Percentiles rank a stretch among this genome's conserved stretches.
phyloP scores from a whole-genome alignment of 2,329 filamentous ascomycete genomes.

The Aspergillus amoenus region DNA sequence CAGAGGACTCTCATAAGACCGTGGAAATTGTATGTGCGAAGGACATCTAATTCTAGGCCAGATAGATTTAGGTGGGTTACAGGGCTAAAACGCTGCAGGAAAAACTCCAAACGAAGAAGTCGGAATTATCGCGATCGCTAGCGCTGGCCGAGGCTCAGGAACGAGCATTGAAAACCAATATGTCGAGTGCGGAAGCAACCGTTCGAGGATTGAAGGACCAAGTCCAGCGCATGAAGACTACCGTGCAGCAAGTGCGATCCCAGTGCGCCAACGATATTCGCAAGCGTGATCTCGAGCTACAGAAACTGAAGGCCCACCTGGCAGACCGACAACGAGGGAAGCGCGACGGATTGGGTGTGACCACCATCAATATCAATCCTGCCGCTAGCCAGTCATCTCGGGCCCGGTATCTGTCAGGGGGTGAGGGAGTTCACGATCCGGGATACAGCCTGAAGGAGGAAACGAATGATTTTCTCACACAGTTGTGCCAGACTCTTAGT shows the following conservation, averaged over 20 bases:
- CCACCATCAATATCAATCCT: slow-evolving; percentile 48
- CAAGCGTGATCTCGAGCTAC: slow-evolving; percentile 85
- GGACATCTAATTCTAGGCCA: not conserved
- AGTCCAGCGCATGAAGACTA: slow-evolving; percentile 71
- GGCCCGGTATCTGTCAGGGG: slow-evolving; percentile 28
- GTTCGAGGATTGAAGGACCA: slow-evolving; percentile 82
- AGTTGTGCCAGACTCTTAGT: slow-evolving; percentile 76
- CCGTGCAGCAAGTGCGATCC: slow-evolving; percentile 78
- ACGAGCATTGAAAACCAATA: slow-evolving; percentile 65
- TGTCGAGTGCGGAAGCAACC: slow-evolving; percentile 71
- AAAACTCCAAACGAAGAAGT: slow-evolving; percentile 54
- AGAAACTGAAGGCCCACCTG: slow-evolving; percentile 83
- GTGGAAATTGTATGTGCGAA: slow-evolving; percentile 59
- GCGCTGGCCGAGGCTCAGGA: slow-evolving; percentile 68
- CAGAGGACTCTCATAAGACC: slow-evolving; percentile 71
- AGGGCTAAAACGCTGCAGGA: slow-evolving; percentile 38
- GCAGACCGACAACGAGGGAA: slow-evolving; percentile 64
- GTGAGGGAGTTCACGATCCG: slow-evolving; percentile 52
- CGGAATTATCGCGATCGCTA: slow-evolving; percentile 57
- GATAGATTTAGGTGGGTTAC: not conserved
- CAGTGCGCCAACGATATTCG: slow-evolving; percentile 89
- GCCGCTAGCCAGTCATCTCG: slow-evolving; percentile 35
- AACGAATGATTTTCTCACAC: slow-evolving; percentile 86
- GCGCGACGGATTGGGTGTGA: slow-evolving; percentile 53
- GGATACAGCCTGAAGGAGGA: slow-evolving; percentile 75